phyloP scores from a whole-genome alignment of 768 basidiomycete species.

The Collybia sordida region DNA sequence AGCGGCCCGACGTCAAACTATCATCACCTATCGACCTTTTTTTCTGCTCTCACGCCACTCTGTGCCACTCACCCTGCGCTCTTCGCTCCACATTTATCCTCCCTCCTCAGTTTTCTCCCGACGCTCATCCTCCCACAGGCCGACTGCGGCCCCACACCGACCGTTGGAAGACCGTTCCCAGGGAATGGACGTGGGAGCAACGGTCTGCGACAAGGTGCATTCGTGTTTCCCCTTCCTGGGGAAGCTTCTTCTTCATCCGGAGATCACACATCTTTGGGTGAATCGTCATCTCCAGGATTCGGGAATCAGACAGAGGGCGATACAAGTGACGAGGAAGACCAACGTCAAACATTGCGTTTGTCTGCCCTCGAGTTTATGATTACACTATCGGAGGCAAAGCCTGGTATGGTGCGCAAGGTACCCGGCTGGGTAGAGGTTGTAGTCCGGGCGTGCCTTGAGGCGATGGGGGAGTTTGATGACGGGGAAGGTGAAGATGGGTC shows the following conservation, averaged over 20 bases:
- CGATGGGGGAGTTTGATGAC: slow-evolving; percentile 77
- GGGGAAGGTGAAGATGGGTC: slow-evolving; percentile 36
- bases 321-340: slow-evolving; percentile 51
- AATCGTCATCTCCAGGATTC: slow-evolving; percentile 29
- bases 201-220: slow-evolving; percentile 30
- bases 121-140: slow-evolving; percentile 63
- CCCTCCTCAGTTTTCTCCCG: slow-evolving; percentile 69
- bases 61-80: slow-evolving; percentile 64
- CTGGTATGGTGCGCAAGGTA: slow-evolving; percentile 65
- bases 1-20: slow-evolving; percentile 31
- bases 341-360: slow-evolving; percentile 66
- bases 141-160: slow-evolving; percentile 52
- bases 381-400: slow-evolving; percentile 71
- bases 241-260: background rate
- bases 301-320: slow-evolving; percentile 22
- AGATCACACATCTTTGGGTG: background rate
- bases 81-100: slow-evolving; percentile 72
- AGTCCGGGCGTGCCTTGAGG: slow-evolving; percentile 77
- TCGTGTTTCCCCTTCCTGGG: slow-evolving; percentile 34
- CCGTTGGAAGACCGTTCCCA: slow-evolving; percentile 45
- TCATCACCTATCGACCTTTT: slow-evolving; percentile 60
- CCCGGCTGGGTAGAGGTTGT: slow-evolving; percentile 71
- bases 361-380: slow-evolving; percentile 84
- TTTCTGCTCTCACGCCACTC: slow-evolving; percentile 69
- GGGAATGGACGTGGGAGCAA: slow-evolving; percentile 20